phyloP scores from a whole-genome alignment of 768 basidiomycete genomes.

The Leccinellum luteum region DNA sequence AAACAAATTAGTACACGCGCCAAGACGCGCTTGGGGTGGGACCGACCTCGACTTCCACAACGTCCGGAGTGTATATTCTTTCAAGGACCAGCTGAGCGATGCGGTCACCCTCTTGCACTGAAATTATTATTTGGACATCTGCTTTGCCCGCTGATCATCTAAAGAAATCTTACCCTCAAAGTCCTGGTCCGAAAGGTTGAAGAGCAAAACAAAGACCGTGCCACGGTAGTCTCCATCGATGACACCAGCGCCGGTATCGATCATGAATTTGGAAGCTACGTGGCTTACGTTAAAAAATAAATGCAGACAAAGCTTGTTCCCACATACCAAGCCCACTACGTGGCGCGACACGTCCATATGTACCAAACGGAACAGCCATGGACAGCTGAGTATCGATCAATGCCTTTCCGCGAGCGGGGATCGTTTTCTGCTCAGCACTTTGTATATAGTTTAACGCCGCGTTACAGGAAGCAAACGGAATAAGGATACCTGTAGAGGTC shows the following conservation, averaged over 20 bases:
- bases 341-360: constrained; percentile 96
- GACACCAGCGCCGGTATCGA: constrained; percentile 96
- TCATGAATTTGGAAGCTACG: constrained; percentile 94
- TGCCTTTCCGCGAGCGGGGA: constrained; percentile 91
- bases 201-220: constrained; percentile 84
- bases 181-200: constrained; percentile 88
- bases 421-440: constrained; percentile 80
- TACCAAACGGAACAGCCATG: constrained; percentile 89
- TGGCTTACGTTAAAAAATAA: not conserved
- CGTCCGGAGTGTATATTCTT: constrained; percentile 80
- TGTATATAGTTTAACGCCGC: constrained; percentile 1
- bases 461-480: not conserved
- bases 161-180: constrained; percentile 61
- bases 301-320: not conserved
- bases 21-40: not conserved
- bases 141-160: not conserved
- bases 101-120: constrained; percentile 93
- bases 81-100: constrained; percentile 95
- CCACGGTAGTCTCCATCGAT: constrained; percentile 97
- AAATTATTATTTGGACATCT: not conserved
- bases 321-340: constrained; percentile 87
- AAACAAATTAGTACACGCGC: constrained; percentile 3
- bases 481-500: constrained; percentile 79
- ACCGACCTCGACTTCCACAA: constrained; percentile 78
- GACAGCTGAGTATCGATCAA: constrained; percentile 89